Conservation (phyloP, 805 yeast genomes). For the Ogataea polymorpha region DNA sequence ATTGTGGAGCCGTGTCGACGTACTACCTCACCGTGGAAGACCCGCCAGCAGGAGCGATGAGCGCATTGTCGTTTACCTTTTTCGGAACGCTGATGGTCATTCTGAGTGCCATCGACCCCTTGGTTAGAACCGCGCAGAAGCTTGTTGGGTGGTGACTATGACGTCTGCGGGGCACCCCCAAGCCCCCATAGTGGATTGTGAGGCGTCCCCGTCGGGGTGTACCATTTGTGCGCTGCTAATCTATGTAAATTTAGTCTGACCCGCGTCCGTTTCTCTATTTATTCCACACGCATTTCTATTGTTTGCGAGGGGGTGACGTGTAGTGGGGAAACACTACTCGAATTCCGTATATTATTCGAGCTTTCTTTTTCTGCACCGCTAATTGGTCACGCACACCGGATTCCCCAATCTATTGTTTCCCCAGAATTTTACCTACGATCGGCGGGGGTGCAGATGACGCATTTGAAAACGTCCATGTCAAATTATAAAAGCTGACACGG, state of each 20-base stretch:
- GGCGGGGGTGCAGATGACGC: constrained; percentile 10
- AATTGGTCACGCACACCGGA: constrained; percentile 14
- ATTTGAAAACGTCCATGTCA: constrained; percentile 3
- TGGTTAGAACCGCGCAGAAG: constrained; percentile 44
- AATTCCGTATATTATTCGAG: neutral
- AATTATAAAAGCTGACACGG: constrained; percentile 8
- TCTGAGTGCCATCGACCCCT: constrained; percentile 56
- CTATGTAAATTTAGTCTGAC: constrained; percentile 1
- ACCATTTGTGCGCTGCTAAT: neutral
- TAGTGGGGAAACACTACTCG: neutral
- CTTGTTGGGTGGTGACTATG: constrained; percentile 42
- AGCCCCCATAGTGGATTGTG: neutral
- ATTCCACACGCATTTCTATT: neutral
- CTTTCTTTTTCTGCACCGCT: constrained; percentile 9
- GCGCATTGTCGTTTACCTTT: constrained; percentile 64
- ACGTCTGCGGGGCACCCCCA: neutral
- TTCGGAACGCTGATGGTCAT: constrained; percentile 75
- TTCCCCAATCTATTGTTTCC: constrained; percentile 12
- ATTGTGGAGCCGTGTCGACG: constrained; percentile 81
- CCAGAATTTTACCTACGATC: constrained; percentile 10
- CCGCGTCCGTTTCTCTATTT: constrained; percentile 17
- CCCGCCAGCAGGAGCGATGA: constrained; percentile 79
- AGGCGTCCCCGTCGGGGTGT: constrained; percentile 1
- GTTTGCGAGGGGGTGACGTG: constrained; percentile 4
- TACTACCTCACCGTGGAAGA: constrained; percentile 67